Evolutionary conservation across 2,329 filamentous ascomycete species (phyloP), one percentile per base, ranked within the genome.

Genomic region (Arachnomyces sp.): DNA sequence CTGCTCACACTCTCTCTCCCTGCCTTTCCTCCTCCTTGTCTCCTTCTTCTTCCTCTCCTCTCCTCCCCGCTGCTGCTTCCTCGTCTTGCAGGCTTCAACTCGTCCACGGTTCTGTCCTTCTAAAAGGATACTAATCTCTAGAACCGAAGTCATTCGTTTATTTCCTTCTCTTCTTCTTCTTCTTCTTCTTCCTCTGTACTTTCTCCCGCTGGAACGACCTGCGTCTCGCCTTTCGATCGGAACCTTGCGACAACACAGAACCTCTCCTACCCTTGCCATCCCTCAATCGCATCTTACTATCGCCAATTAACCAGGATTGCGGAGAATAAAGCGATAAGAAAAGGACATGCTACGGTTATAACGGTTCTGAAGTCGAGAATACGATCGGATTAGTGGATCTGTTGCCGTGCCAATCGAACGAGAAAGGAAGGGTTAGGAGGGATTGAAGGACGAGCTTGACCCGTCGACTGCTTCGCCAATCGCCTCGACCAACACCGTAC

Each of bases 41-140:
- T 44, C 48, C 35, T 42, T 39, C 40, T 46, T 37, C 28, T 43
- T 42, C 39, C 40, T 42, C 20, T 35, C 25, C 16, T 28, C 40
- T 40, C 39, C 36, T 40, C 41, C 43, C 46, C 47, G 43, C 40
- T 40, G 44, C 39, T 38, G 48, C 39, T 42, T 43, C 41, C 35
- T 44, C 34, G 31, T 37, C 39, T 39, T 48, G 20, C 20, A 25
- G 20, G 20, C 20, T 25, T 25, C 5, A 5, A 39, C 39, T 37
- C 18, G 16, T 37, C 35, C 25, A 37, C 35, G 35, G 35, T 37
- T 37, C 35, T 12, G 20, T 20, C n/a, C 35, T 8, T 9, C 20
- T 25, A 5, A 25, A 25, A n/a, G n/a, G n/a, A n/a, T n/a, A n/a
- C n/a, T 25, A 5, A 25, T 29, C 28, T 25, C 35, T 13, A 29